A percentile compares a stretch with the other conserved stretches of the same genome.
Evolutionary conservation across 441 rosid species (phyloP).

Genomic region (Brassica hybrid): DNA sequence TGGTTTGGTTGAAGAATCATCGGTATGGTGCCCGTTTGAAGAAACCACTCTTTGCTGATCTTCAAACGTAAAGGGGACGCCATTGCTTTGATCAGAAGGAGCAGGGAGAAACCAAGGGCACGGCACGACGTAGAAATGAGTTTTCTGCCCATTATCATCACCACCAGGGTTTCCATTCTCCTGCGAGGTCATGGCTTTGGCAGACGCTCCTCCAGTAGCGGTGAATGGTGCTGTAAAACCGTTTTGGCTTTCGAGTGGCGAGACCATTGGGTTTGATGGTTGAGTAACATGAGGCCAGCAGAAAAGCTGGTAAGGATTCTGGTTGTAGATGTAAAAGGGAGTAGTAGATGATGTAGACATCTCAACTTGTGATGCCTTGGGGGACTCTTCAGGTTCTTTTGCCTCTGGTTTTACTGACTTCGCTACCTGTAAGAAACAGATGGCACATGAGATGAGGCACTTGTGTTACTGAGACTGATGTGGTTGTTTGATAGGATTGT

Average conservation of each 20-base stretch:
- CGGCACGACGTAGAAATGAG: slow-evolving; percentile 65
- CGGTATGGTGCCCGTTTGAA: slow-evolving; percentile 43
- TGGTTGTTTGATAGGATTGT: slow-evolving; percentile 21
- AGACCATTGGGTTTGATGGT: slow-evolving; percentile 49
- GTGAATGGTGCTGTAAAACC: slow-evolving; percentile 44
- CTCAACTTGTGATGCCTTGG: slow-evolving; percentile 47
- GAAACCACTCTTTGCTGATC: slow-evolving; percentile 45
- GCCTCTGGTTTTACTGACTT: slow-evolving; percentile 52
- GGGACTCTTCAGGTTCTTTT: slow-evolving; percentile 46
- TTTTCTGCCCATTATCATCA: slow-evolving; percentile 45
- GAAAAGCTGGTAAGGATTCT: slow-evolving; percentile 57
- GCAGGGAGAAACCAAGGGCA: slow-evolving; percentile 77
- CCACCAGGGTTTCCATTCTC: slow-evolving; percentile 47
- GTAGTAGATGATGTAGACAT: slow-evolving; percentile 51
- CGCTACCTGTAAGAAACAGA: slow-evolving; percentile 54
- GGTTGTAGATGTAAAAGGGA: slow-evolving; percentile 62
- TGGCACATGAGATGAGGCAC: slow-evolving; percentile 31
- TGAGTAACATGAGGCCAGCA: slow-evolving; percentile 79
- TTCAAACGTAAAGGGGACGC: slow-evolving; percentile 41
- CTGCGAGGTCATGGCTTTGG: slow-evolving; percentile 47
- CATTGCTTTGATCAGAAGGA: slow-evolving; percentile 51
- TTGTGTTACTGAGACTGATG: slow-evolving; percentile 16
- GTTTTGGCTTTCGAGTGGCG: slow-evolving; percentile 49
- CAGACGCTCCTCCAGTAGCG: slow-evolving; percentile 41
- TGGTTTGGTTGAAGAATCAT: slow-evolving; percentile 51